phyloP scores from a whole-genome alignment of 768 basidiomycete genomes.

The Pisolithus orientalis region DNA sequence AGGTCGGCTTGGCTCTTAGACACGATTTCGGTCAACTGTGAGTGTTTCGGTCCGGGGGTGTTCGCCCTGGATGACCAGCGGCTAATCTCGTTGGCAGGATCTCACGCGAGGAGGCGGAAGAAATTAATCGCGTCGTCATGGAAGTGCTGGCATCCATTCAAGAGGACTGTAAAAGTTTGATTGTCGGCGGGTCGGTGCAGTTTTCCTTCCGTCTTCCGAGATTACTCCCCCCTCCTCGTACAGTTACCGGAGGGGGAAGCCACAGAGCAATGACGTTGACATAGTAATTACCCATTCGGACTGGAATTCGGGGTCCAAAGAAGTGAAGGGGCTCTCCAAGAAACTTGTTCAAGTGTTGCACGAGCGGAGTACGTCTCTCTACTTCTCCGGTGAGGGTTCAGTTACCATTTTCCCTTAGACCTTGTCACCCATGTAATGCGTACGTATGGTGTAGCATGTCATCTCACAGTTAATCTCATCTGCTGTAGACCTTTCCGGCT shows the following conservation, averaged over 20 bases:
- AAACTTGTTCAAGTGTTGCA: conserved; percentile 53
- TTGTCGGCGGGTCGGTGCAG: conserved; percentile 70
- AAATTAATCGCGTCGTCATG: conserved; percentile 65
- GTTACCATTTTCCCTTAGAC: conserved; percentile 31
- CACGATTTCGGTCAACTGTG: conserved; percentile 49
- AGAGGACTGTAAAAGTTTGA: conserved; percentile 63
- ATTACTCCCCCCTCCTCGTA: neutral
- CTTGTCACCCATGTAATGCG: conserved; percentile 82
- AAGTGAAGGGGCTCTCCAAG: conserved; percentile 58
- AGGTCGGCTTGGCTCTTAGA: conserved; percentile 53
- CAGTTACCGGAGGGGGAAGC: conserved; percentile 84
- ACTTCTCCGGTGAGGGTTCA: neutral
- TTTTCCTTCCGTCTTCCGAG: neutral
- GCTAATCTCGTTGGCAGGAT: conserved; percentile 44
- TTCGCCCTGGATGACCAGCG: neutral
- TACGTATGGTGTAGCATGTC: conserved; percentile 30
- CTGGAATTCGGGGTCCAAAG: conserved; percentile 32
- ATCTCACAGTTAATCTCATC: neutral
- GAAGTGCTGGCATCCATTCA: conserved; percentile 56
- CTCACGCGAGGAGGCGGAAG: conserved; percentile 68
- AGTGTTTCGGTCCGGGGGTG: conserved; percentile 5
- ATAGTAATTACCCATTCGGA: conserved; percentile 79
- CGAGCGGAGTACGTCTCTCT: conserved; percentile 41
- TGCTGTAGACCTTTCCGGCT: conserved; percentile 51
- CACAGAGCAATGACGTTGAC: conserved; percentile 79